phyloP scores from a whole-genome alignment of 176 grass and related monocot genomes.

The Carex pumila region DNA sequence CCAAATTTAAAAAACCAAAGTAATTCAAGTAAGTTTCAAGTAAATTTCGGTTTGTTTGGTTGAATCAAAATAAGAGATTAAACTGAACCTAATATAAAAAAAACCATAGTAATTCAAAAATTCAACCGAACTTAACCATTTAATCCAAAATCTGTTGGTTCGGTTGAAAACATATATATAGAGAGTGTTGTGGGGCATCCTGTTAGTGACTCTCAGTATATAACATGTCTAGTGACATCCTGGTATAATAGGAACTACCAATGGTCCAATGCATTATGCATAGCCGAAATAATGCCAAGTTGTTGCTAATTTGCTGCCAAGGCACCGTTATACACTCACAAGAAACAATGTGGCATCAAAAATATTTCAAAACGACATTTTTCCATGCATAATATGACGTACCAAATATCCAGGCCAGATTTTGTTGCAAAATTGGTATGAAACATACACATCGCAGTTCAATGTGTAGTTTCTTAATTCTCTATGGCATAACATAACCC shows the following conservation, averaged over 20 bases:
- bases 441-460: no score
- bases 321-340: neutral
- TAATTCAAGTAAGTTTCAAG: no score
- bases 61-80: no score
- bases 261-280: neutral
- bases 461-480: neutral
- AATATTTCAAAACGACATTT: neutral
- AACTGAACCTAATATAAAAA: no score
- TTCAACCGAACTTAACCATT: no score
- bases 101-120: no score
- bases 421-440: neutral
- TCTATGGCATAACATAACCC: neutral
- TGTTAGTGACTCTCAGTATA: neutral
- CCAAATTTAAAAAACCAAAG: no score
- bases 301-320: neutral
- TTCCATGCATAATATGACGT: neutral
- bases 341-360: neutral
- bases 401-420: neutral
- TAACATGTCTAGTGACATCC: neutral
- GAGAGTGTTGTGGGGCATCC: no score
- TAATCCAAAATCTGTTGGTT: no score
- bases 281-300: neutral
- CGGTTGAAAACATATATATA: no score
- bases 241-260: neutral
- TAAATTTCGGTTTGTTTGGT: no score